Evolutionary conservation across 2,329 filamentous ascomycete genomes (phyloP), one percentile per base, ranked within the genome.

Genomic region (Fusarium sp.): DNA sequence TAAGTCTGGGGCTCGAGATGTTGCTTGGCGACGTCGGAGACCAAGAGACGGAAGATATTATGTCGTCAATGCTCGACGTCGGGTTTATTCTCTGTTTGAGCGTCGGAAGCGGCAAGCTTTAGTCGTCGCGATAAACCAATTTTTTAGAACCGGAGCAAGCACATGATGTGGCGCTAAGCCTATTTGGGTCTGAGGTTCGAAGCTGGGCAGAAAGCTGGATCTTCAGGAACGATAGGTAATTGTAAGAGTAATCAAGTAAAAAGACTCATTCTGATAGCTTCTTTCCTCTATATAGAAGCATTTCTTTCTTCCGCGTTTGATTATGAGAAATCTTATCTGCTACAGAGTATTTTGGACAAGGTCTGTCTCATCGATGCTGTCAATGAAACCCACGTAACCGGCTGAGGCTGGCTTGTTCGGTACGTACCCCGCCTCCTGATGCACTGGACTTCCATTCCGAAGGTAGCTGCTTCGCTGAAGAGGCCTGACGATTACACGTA

Each of bases 41-140:
- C 58, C 50, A 66, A 54, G 58, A 59, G 66, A 64, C 58, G 44
- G 58, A 58, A 61, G 38, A 40, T 54, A 65, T 67, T 75, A 75
- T 60, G 75, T 73, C 75, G 66, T 77, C 42, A 76, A 74, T 77
- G 67, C 66, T 68, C 62, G 58, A 65, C 40, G 66, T 60, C 57
- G 67, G 59, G 25, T 67, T 53, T 58, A 65, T 67, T 64, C 56
- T 70, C 66, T 63, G 65, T 56, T 72, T 72, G 64, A 74, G 66
- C 74, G 63, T 67, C 53, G 40, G 40, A 40, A 76, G 59, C 70
- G 61, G 69, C 71, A 74, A 72, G 64, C 64, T 77, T 77, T 75
- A 74, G 69, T 70, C 65, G 69, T 77, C 70, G 76, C 74, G 62
- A 75, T 74, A 77, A 75, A 73, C 75, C 73, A 78, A 76, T 77